A percentile compares a stretch with the other conserved stretches of the same genome.
Evolutionary conservation across 495 filamentous ascomycete species (phyloP).

Genomic region (Trichodelitschia bisporula): DNA sequence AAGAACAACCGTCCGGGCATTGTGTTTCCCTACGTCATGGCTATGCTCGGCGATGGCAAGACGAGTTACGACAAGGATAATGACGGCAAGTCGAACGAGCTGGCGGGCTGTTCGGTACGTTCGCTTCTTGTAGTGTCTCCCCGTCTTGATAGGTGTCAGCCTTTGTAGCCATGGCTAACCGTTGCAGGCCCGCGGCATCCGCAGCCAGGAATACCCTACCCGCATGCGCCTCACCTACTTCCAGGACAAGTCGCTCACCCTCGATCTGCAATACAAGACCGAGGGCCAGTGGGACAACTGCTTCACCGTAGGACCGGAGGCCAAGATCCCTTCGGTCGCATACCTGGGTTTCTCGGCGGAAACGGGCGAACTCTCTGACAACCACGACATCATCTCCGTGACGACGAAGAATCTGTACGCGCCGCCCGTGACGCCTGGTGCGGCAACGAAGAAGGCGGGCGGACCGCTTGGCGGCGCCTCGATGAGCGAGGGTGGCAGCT

Average conservation of each 20-base stretch:
- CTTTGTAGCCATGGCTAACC: no score
- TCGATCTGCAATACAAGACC: constrained; percentile 82
- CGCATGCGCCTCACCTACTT: constrained; percentile 85
- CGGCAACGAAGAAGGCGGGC: constrained; percentile 14
- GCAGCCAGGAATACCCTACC: constrained; percentile 51
- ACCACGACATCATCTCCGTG: constrained; percentile 89
- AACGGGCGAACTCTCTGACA: constrained; percentile 89
- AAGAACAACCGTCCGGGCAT: constrained; percentile 96
- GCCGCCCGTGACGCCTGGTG: constrained; percentile 20
- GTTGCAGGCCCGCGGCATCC: constrained; percentile 54
- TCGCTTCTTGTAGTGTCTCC: no score
- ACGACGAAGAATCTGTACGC: constrained; percentile 69
- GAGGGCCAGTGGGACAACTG: constrained; percentile 76
- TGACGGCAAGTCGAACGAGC: constrained; percentile 81
- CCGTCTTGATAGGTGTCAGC: no score
- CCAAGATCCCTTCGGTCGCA: constrained; percentile 66
- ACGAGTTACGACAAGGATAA: constrained; percentile 80
- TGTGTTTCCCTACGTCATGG: constrained; percentile 95
- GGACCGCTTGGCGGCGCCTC: constrained; percentile 5
- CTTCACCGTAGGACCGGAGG: constrained; percentile 42
- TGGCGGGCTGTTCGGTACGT: constrained; percentile 73
- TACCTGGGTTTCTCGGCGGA: constrained; percentile 93
- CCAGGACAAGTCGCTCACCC: constrained; percentile 74
- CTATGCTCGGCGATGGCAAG: constrained; percentile 84
- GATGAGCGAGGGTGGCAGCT: constrained; percentile 31